Evolutionary conservation across 352 stramenopile genomes (phyloP), one percentile per base, ranked within the genome.

Genomic region (Sclerospora graminicola): DNA sequence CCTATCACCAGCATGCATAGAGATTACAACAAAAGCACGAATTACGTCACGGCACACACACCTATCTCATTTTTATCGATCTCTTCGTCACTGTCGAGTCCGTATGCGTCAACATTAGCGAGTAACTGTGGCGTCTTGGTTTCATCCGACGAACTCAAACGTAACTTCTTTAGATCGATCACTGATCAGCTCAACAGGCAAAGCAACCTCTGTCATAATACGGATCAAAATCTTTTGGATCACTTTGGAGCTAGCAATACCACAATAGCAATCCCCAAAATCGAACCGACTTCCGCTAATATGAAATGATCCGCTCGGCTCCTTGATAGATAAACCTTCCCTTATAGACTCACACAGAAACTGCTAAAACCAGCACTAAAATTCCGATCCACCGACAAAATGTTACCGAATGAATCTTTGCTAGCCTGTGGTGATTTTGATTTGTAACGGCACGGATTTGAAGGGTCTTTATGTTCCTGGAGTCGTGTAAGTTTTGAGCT

Each of bases 221-320:
- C 81, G 77, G 36, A 94, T 65, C 27, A 88, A n/a, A n/a, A n/a
- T n/a, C n/a, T n/a, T n/a, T n/a, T n/a, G 41, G 11, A 94, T 66
- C 3, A 79, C 63, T 54, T 92, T 94, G 8, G 77, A 87, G 16
- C 81, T 87, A 10, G 80, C 58, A 10, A 91, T 82, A 19, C 79
- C 80, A 4, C 74, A 80, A 57, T 91, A 94, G 44, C 80, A 92
- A 54, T 94, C 82, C 7, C 82, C 82, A 56, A 92, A 94, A 62
- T 94, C 80, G 32, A 94, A 48, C 27, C 85, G 81, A 54, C 81
- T 91, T 13, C 82, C 82, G 42, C 81, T 92, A 74, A 87, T 89
- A 1, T 92, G 49, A 31, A 80, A 89, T 30, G 79, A 89, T 27
- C 80, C 80, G 43, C 49, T 87, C 1, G 79, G 69, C 31, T 92